These are phyloP conservation scores for Paecilomyces dactylethromorphus DNA, from an alignment of 2,329 filamentous ascomycete genomes.

Conservation along the genomic window DNA sequence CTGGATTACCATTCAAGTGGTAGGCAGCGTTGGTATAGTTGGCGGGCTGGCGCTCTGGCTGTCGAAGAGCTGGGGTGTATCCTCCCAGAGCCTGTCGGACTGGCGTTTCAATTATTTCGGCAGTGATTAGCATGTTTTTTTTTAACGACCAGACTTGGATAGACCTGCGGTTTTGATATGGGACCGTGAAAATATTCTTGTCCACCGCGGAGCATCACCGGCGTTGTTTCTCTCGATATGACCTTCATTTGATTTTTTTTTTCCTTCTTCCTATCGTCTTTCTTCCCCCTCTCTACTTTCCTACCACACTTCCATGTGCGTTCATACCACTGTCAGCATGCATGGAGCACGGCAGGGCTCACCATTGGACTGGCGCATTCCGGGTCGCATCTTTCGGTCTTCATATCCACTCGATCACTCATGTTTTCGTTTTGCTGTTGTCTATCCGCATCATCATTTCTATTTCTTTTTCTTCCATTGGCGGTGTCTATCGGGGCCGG, in stretches of 20 bases:
- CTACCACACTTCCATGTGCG: background rate
- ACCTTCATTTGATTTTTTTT: background rate
- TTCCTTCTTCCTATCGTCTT: background rate
- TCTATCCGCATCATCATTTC: background rate
- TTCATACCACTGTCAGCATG: background rate
- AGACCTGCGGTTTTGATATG: background rate
- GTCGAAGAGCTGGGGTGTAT: constrained; percentile 35
- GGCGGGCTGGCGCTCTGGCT: constrained; percentile 66
- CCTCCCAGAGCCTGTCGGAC: constrained; percentile 23
- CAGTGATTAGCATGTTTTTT: background rate
- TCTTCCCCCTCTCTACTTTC: background rate
- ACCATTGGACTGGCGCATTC: background rate
- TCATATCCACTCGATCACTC: background rate
- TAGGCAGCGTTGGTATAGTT: constrained; percentile 67
- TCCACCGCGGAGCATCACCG: background rate
- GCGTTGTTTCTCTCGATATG: background rate
- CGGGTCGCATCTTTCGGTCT: background rate
- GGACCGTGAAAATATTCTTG: background rate
- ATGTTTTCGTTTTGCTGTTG: background rate
- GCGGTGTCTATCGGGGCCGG: background rate
- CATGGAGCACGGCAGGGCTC: background rate
- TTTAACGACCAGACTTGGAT: background rate
- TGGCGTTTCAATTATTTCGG: constrained; percentile 20
- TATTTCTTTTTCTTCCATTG: background rate
- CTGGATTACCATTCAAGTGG: constrained; percentile 63